A percentile compares a stretch with the other conserved stretches of the same genome.
These are phyloP conservation scores for Leishmania amazonensis DNA, from an alignment of 208 protist species.

Conservation along the genomic window DNA sequence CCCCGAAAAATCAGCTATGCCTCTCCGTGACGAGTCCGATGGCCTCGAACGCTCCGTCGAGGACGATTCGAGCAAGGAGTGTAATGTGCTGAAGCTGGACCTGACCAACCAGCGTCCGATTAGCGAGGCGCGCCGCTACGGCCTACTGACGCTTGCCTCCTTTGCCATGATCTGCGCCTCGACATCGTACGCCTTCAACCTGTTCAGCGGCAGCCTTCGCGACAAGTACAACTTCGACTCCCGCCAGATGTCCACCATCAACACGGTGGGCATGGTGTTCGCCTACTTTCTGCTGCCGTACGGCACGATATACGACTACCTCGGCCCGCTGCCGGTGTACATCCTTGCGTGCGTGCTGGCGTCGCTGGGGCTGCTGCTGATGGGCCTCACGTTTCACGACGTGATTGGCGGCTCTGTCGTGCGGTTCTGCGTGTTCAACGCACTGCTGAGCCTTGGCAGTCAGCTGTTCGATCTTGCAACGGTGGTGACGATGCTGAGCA, in stretches of 20 bases:
- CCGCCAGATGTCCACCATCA: conserved; percentile 60
- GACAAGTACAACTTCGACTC: conserved; percentile 38
- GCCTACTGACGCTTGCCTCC: conserved; percentile 30
- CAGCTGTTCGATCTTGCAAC: conserved; percentile 56
- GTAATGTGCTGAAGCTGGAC: conserved; percentile 23
- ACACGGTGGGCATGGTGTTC: conserved; percentile 47
- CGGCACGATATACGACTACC: conserved; percentile 54
- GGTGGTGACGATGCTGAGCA: conserved; percentile 51
- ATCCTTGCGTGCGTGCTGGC: conserved; percentile 29
- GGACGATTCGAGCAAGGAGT: not conserved
- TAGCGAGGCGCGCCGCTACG: conserved; percentile 47
- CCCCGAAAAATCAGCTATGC: not conserved
- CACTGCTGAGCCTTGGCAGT: conserved; percentile 39
- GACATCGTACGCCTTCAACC: conserved; percentile 58
- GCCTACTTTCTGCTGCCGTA: conserved; percentile 48
- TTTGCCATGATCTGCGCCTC: conserved; percentile 57
- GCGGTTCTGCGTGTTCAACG: conserved; percentile 43
- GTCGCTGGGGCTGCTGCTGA: conserved; percentile 40
- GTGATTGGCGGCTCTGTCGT: conserved; percentile 40
- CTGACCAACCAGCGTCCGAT: conserved; percentile 29
- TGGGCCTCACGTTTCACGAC: conserved; percentile 54
- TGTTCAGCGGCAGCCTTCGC: conserved; percentile 50
- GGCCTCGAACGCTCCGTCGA: not conserved
- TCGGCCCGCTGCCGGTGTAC: conserved; percentile 50
- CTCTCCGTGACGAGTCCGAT: not conserved